Conservation (phyloP, 495 filamentous ascomycete genomes). For the Aspergillus avenaceus region DNA sequence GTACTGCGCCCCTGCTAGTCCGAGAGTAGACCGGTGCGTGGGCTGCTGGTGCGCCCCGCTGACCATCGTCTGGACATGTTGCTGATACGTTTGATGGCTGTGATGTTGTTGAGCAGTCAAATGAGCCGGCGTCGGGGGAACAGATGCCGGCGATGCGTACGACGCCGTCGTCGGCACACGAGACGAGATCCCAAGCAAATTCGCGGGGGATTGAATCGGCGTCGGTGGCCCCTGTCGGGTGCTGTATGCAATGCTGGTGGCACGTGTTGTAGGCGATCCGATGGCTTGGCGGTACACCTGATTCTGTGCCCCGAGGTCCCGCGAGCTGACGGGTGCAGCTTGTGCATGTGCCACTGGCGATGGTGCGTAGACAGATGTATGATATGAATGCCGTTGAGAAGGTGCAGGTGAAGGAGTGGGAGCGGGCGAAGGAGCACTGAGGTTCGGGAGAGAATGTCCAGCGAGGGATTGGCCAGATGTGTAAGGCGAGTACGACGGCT, state of each 20-base stretch:
- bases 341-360: slow-evolving; percentile 25
- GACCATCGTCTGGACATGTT: slow-evolving; percentile 41
- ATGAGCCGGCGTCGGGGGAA: slow-evolving; percentile 22
- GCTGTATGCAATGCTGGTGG: slow-evolving; percentile 26
- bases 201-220: slow-evolving; percentile 30
- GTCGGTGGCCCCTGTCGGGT: slow-evolving; percentile 32
- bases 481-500: slow-evolving; percentile 30
- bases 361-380: slow-evolving; percentile 27
- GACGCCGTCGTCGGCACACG: slow-evolving; percentile 26
- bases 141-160: slow-evolving; percentile 23
- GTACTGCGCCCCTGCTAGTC: slow-evolving; percentile 29
- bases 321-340: slow-evolving; percentile 19
- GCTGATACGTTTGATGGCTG: slow-evolving; percentile 32
- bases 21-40: slow-evolving; percentile 31
- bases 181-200: slow-evolving; percentile 26
- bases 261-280: slow-evolving; percentile 32
- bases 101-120: slow-evolving; percentile 19
- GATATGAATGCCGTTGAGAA: slow-evolving; percentile 33
- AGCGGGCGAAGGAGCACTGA: slow-evolving; percentile 33
- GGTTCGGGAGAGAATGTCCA: slow-evolving; percentile 20
- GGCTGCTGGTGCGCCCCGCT: slow-evolving; percentile 33
- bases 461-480: slow-evolving; percentile 23
- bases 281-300: slow-evolving; percentile 27
- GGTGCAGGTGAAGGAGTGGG: slow-evolving; percentile 37
- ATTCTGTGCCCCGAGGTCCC: slow-evolving; percentile 28